These are phyloP conservation scores for Rheum nobile DNA, from an alignment of 148 eudicot species.

Conservation along the genomic window DNA sequence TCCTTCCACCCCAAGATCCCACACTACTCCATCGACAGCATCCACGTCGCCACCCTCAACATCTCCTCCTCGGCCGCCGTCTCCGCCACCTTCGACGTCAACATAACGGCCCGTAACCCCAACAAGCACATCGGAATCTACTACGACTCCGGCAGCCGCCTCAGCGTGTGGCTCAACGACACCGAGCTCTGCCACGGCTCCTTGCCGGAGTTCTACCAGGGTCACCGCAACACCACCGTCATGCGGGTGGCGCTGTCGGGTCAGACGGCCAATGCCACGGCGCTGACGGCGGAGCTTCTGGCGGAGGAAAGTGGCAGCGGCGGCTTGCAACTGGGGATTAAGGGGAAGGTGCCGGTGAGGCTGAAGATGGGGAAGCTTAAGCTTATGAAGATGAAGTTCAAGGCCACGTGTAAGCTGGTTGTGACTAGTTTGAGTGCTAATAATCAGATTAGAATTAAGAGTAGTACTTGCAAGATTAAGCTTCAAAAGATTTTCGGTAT, in stretches of 20 bases:
- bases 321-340: slow-evolving; percentile 38
- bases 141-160: slow-evolving; percentile 42
- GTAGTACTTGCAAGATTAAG: slow-evolving; percentile 55
- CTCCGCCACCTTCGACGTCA: slow-evolving; percentile 44
- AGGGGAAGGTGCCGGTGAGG: slow-evolving; percentile 54
- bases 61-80: slow-evolving; percentile 24
- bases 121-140: slow-evolving; percentile 63
- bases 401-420: slow-evolving; percentile 46
- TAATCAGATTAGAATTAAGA: slow-evolving; percentile 32
- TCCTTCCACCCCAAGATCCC: slow-evolving; percentile 54
- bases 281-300: slow-evolving; percentile 22
- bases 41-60: slow-evolving; percentile 37
- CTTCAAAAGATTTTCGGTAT: slow-evolving; percentile 12
- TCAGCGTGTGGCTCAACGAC: slow-evolving; percentile 39
- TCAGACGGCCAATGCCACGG: slow-evolving; percentile 33
- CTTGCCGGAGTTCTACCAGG: slow-evolving; percentile 67
- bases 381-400: slow-evolving; percentile 54
- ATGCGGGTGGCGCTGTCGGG: slow-evolving; percentile 39
- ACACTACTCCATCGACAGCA: slow-evolving; percentile 46
- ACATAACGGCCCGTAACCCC: slow-evolving; percentile 57
- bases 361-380: slow-evolving; percentile 60
- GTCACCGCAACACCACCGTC: slow-evolving; percentile 64
- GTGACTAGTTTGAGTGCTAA: slow-evolving; percentile 40
- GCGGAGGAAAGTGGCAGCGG: slow-evolving; percentile 34
- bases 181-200: slow-evolving; percentile 53